phyloP scores from a whole-genome alignment of 345 rosid species.

The Atalantia buxifolia region DNA sequence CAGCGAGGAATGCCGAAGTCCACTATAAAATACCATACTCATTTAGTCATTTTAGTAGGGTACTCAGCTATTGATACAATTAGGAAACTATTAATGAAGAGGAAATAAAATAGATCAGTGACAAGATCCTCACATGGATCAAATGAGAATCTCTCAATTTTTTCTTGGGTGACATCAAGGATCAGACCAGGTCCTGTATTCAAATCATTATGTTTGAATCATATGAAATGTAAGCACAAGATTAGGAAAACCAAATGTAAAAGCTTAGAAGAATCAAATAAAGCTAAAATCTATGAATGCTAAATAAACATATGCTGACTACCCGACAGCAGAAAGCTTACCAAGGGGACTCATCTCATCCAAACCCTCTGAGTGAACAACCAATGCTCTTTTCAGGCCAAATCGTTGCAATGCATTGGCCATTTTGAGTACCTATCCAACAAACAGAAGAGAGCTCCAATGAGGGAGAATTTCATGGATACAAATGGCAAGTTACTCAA shows the following conservation, averaged over 20 bases:
- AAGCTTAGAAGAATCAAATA: not conserved
- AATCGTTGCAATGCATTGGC: conserved; percentile 83
- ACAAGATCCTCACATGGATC: conserved; percentile 70
- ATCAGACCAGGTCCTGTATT: conserved; percentile 68
- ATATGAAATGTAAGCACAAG: conserved; percentile 1
- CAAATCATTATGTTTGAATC: not conserved
- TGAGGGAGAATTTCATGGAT: not conserved
- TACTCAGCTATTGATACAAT: not conserved
- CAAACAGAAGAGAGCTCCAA: conserved; percentile 7
- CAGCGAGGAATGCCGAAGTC: conserved; percentile 92
- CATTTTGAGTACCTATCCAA: conserved; percentile 77
- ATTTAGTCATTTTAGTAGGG: not conserved
- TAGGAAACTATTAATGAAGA: not conserved
- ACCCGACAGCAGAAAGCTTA: conserved; percentile 24
- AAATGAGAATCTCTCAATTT: conserved; percentile 67
- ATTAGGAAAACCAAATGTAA: not conserved
- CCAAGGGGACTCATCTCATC: conserved; percentile 98
- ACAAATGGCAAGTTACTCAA: not conserved
- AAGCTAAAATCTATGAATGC: not conserved
- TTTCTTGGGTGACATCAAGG: conserved; percentile 65
- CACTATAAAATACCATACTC: conserved; percentile 43
- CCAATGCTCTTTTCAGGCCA: conserved; percentile 92
- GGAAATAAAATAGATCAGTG: not conserved
- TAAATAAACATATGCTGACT: not conserved
- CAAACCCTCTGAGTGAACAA: conserved; percentile 92